Conservation (phyloP, 805 yeast species). For the Metschnikowia peoriensis region DNA sequence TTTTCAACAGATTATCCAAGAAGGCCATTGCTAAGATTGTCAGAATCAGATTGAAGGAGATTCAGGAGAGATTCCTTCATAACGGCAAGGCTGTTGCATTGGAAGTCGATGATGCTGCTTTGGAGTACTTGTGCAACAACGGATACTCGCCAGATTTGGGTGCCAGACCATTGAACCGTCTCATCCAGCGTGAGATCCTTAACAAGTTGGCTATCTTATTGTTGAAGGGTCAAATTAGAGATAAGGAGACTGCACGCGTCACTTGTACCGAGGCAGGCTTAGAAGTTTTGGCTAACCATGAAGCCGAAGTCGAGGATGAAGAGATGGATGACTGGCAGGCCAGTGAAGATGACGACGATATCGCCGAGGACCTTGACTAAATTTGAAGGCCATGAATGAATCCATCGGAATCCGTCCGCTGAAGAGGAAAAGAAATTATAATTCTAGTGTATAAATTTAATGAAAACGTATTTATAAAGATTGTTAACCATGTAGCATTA, state of each 20-base stretch:
- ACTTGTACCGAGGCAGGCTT: conserved; percentile 59
- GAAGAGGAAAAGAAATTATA: background rate
- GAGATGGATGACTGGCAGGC: conserved; percentile 62
- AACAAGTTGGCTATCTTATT: conserved; percentile 88
- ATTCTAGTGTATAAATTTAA: background rate
- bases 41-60: conserved; percentile 76
- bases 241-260: conserved; percentile 82
- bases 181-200: conserved; percentile 84
- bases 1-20: conserved; percentile 89
- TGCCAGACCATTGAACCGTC: conserved; percentile 92
- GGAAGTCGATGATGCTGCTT: conserved; percentile 70
- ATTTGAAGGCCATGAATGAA: background rate
- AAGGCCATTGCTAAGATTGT: conserved; percentile 93
- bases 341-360: conserved; percentile 55
- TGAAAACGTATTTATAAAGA: background rate
- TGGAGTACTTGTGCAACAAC: conserved; percentile 75
- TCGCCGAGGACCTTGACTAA: conserved; percentile 21
- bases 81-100: conserved; percentile 78
- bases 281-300: conserved; percentile 85
- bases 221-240: conserved; percentile 80
- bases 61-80: conserved; percentile 78
- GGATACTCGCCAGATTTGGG: conserved; percentile 95
- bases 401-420: background rate
- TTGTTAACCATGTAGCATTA: too few species aligned
- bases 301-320: conserved; percentile 48